Conservation (phyloP, 78 protist species). For the Dictyostelium intermedium region DNA sequence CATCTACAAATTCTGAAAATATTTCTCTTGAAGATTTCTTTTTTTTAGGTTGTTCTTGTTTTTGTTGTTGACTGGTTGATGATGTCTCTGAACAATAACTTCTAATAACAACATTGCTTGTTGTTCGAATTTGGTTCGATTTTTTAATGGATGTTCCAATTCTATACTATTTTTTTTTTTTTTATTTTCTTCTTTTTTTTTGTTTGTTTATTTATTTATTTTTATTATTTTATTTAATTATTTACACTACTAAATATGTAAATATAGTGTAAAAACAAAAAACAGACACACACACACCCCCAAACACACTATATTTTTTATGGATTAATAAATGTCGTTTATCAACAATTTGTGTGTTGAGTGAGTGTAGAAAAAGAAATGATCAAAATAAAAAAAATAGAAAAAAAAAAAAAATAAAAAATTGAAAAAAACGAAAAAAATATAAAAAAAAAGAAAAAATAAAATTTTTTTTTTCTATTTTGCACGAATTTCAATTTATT, state of each 20-base stretch:
- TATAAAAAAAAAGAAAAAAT: neutral
- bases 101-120: neutral
- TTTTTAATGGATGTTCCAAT: neutral
- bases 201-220: too few species aligned
- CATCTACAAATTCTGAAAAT: constrained; percentile 15
- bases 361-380: neutral
- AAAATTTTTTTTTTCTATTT: too few species aligned
- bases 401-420: neutral
- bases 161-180: neutral
- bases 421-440: neutral
- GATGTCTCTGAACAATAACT: neutral
- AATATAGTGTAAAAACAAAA: neutral
- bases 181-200: neutral
- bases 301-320: neutral
- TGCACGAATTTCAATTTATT: too few species aligned
- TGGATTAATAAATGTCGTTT: neutral
- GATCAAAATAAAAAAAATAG: neutral
- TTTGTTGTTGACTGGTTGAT: neutral
- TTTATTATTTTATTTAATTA: too few species aligned
- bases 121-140: neutral
- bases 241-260: neutral
- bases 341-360: neutral
- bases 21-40: neutral
- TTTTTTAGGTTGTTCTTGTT: neutral
- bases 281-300: neutral